Base-by-base conservation (phyloP, 805 yeast genomes). In the Schwanniomyces vanrijiae region DNA sequence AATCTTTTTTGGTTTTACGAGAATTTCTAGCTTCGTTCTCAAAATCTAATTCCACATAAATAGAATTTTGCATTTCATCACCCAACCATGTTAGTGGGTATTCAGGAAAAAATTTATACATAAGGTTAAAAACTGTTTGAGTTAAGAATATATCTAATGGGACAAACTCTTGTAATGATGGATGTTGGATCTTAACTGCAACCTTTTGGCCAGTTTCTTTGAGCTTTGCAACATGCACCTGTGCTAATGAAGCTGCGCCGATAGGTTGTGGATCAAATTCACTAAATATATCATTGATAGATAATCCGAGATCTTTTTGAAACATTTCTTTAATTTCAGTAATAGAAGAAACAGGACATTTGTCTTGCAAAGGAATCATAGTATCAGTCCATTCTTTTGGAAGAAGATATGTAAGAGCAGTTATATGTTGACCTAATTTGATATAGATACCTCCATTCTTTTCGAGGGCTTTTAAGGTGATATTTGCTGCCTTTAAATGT, bases 181-280 rank as follows among this genome's bases (percentile, higher is more conserved):
- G 99, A 64, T 91, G 98, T 65, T 94, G 99, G 37, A 92, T 79
- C 60, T 94, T 94, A 19, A 94, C 96, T 0, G 99, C 99, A 2
- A 92, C 98, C 57, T 76, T 80, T 49, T 83, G 77, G 1, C 87
- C 88, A 1, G 75, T 76, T 3, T 62, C 68, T 47, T 70, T 76
- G 45, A 91, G 61, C 1, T 65, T 76, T 0, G 95, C 99, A 20
- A 74, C 69, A 67, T 94, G 98, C 4, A 94, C 99, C 61, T 94
- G 99, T 0, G 99, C 99, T 53, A 94, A 73, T 0, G 97, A 89
- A 0, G 99, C 99, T 4, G 89, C 95, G 1, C 99, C 99, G 37
- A 94, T 83, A 0, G 99, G 99, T 8, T 62, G 65, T 0, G 79
- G 76, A 49, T 85, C 79, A 59, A 94, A 88, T 34, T 77, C 81